A percentile compares a stretch with the other conserved stretches of the same genome.
These are phyloP conservation scores for Arthrobotrys pseudoclavata DNA, from an alignment of 2,329 filamentous ascomycete genomes.

Conservation along the genomic window DNA sequence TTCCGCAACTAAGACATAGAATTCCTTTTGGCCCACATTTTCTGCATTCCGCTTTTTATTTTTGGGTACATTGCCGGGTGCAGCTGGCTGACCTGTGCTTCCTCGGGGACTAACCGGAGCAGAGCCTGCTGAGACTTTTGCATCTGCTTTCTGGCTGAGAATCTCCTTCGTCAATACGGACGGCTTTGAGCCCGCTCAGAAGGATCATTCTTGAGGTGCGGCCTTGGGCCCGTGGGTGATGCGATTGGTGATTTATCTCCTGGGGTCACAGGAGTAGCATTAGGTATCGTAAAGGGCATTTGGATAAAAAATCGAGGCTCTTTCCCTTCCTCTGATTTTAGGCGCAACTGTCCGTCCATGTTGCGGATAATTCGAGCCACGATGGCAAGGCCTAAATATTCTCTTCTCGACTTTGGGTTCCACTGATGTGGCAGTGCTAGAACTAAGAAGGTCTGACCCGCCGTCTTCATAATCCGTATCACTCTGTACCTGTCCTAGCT, in stretches of 20 bases:
- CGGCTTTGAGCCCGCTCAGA: conserved; percentile 45
- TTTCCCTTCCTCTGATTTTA: conserved; percentile 85
- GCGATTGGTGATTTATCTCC: neutral
- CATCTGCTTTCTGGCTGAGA: conserved; percentile 14
- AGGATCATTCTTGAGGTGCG: conserved; percentile 24
- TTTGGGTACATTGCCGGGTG: conserved; percentile 27
- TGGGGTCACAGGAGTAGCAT: conserved; percentile 23
- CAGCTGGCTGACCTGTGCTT: neutral
- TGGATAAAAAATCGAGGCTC: conserved; percentile 86
- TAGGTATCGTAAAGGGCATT: conserved; percentile 74
- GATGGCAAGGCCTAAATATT: conserved; percentile 82
- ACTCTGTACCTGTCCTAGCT: conserved; percentile 76
- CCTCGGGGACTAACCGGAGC: neutral
- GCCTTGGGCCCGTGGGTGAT: conserved; percentile 9
- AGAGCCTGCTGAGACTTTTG: neutral
- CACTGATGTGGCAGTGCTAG: conserved; percentile 29
- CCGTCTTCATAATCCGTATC: conserved; percentile 63
- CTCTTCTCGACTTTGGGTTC: conserved; percentile 64
- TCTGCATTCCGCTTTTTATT: conserved; percentile 15
- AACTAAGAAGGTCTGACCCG: conserved; percentile 7
- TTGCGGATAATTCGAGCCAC: conserved; percentile 89
- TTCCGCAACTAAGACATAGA: conserved; percentile 83
- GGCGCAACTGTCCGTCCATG: conserved; percentile 86
- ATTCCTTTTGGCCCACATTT: conserved; percentile 65
- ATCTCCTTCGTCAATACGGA: conserved; percentile 40